Evolutionary conservation across 805 yeast genomes (phyloP).

Genomic region (Sungouiella blattae): DNA sequence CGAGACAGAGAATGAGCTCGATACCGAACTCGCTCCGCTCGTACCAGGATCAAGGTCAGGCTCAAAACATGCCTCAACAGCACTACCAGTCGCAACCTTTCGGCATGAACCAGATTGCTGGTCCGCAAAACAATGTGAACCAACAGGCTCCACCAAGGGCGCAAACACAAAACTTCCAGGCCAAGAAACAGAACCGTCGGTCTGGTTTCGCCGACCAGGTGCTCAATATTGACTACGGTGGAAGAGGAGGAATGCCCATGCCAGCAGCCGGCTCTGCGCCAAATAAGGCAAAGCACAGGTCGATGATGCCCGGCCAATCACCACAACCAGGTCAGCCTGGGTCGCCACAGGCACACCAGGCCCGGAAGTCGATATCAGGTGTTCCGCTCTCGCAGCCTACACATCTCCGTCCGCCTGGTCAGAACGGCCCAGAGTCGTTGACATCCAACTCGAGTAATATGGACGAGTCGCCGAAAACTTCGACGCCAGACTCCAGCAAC

Average conservation of each 20-base stretch:
- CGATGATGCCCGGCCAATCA: slow-evolving; percentile 1
- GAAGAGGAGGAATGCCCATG: slow-evolving; percentile 48
- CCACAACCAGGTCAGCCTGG: background rate
- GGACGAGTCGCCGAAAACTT: slow-evolving; percentile 23
- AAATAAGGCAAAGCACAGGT: slow-evolving; percentile 11
- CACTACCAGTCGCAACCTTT: too few species aligned
- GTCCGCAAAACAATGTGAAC: background rate
- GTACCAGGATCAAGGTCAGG: slow-evolving; percentile 11
- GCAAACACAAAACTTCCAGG: slow-evolving; percentile 17
- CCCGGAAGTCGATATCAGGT: slow-evolving; percentile 15
- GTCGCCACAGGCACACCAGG: slow-evolving; percentile 11
- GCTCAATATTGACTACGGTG: slow-evolving; percentile 40
- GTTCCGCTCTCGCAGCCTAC: slow-evolving; percentile 14
- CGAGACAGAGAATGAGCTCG: slow-evolving; percentile 12
- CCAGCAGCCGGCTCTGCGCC: slow-evolving; percentile 14
- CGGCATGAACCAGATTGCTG: background rate
- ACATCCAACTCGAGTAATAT: slow-evolving; percentile 20
- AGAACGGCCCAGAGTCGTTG: slow-evolving; percentile 16
- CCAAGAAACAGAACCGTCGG: slow-evolving; percentile 32
- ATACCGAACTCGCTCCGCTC: slow-evolving; percentile 11
- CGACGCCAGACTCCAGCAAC: slow-evolving; percentile 16
- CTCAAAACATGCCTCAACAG: slow-evolving; percentile 10
- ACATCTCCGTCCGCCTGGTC: background rate
- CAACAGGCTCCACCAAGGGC: slow-evolving; percentile 1
- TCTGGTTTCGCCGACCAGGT: slow-evolving; percentile 32